Evolutionary conservation across 2,329 filamentous ascomycete genomes (phyloP), one percentile per base, ranked within the genome.

Genomic region (Septoria linicola): DNA sequence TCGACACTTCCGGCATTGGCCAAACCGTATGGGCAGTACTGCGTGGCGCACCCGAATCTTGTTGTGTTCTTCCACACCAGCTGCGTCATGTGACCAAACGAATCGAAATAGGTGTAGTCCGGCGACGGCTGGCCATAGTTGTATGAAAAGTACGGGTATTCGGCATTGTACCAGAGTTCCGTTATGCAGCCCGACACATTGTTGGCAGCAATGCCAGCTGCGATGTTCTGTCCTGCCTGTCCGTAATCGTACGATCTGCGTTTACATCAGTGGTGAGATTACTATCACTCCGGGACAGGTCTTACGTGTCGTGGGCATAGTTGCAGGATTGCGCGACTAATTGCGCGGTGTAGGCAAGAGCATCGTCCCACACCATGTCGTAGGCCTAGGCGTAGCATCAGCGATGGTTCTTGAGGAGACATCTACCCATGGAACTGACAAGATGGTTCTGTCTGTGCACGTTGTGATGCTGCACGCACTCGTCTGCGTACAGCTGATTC

Each of bases 131-230:
- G 52, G 58, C 83, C 85, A 65, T 86, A 92, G 7, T 59, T 51
- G 48, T 73, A 70, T 19, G 65, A 62, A 50, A 77, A 77, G 71
- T 78, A 84, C 54, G 67, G 66, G 61, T 87, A 75, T 72, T 95
- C 89, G 64, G 80, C 81, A 69, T 92, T 88, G 80, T 96, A 96
- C 89, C 93, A 96, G 73, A 85, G 78, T 68, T 91, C 80, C 63
- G 83, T 88, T 66, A 92, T 83, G 61, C 85, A 82, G 58, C 79
- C 76, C 46, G 82, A 81, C 54, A 88, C 76, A 34, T 83, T 79
- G 54, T 70, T 71, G 19, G 73, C 69, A 1, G 71, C 65, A 55
- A 81, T 77, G 56, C 84, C 76, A 54, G 85, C 84, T 65, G 88
- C 91, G 52, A 97, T 85, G 79, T 97, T 99, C 75, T 99, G 93